Conservation (phyloP, 2,329 filamentous ascomycete species). For the Ilyonectria destructans region DNA sequence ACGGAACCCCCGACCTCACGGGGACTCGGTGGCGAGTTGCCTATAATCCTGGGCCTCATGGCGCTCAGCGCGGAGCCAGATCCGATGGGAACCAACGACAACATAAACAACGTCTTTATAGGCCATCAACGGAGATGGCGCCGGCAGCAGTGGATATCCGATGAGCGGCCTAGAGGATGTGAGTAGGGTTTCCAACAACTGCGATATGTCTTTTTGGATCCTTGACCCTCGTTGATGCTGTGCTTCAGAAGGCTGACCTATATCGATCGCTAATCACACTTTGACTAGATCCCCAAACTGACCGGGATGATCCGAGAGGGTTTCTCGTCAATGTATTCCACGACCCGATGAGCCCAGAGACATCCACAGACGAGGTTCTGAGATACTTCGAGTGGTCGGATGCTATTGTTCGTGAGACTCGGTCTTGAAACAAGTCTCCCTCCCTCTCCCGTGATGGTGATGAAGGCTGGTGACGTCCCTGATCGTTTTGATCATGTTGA, state of each 20-base stretch:
- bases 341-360: conserved; percentile 50
- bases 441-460: neutral
- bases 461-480: neutral
- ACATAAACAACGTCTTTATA: conserved; percentile 45
- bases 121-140: conserved; percentile 46
- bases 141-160: conserved; percentile 44
- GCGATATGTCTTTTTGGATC: neutral
- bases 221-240: neutral
- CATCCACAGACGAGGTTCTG: conserved; percentile 48
- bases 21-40: conserved; percentile 58
- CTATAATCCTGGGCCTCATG: conserved; percentile 60
- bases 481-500: neutral
- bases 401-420: conserved; percentile 45
- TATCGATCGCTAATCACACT: neutral
- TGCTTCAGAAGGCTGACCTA: neutral
- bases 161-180: conserved; percentile 47
- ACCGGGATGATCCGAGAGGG: conserved; percentile 49
- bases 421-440: neutral
- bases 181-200: conserved; percentile 37
- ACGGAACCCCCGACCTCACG: conserved; percentile 38
- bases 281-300: conserved; percentile 44
- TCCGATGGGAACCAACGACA: conserved; percentile 2
- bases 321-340: conserved; percentile 55
- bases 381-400: conserved; percentile 47
- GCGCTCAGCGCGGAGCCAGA: conserved; percentile 49